Evolutionary conservation across 2,329 filamentous ascomycete genomes (phyloP), one percentile per base, ranked within the genome.

Genomic region (Aureobasidium sp.): DNA sequence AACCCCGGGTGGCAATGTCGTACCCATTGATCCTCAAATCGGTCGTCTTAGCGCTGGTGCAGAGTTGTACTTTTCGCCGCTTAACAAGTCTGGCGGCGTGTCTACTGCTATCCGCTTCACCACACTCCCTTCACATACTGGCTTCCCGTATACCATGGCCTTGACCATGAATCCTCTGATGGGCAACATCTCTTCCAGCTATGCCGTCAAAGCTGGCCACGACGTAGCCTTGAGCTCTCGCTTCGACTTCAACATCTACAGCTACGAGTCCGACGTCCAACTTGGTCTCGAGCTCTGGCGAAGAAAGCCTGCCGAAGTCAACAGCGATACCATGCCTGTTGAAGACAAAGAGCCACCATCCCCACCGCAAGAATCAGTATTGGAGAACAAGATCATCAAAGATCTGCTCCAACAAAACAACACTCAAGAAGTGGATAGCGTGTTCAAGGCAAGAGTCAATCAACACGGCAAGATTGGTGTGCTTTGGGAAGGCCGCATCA

Each of bases 211-310:
- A 69, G 93, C 93, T 2, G 91, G 91, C 3, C 84, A 84, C 37
- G 86, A 91, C 69, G 84, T 96, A 67, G 89, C 91, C 11, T 82
- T 99, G 54, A 94, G 91, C 65, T 95, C 91, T 27, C 86, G 89
- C 54, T 93, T 97, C 76, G 91, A 95, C 71, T 99, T 99, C 76
- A 99, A 99, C 70, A 89, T 97, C 54, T 97, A 97, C 76, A 96
- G 91, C 72, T 99, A 97, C 78, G 94, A 99, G 78, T 96, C 91
- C 71, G 89, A 94, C 63, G 88, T 96, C 80, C 87, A 91, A 30
- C 83, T 97, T 29, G 94, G 94, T 15, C 90, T 91, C 77, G 94
- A 99, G 77, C 79, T 97, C 47, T 99, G 94, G 93, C 86, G 90
- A 69, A 87, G 70, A 6, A 67, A 68, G 59, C 30, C 57, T 63